phyloP scores from a whole-genome alignment of 2,329 filamentous ascomycete genomes.

The Epichloe hybrida region DNA sequence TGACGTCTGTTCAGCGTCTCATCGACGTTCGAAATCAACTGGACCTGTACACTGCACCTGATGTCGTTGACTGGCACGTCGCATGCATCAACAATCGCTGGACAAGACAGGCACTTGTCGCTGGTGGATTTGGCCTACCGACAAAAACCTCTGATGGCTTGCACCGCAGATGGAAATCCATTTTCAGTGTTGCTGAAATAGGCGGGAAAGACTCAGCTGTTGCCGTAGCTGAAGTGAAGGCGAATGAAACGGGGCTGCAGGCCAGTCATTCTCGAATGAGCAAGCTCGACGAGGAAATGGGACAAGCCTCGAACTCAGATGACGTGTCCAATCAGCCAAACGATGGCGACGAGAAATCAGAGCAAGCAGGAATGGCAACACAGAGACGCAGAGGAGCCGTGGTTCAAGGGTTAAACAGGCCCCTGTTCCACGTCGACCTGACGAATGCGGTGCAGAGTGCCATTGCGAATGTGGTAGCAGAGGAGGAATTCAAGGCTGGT shows the following conservation, averaged over 20 bases:
- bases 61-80: constrained; percentile 87
- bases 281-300: constrained; percentile 23
- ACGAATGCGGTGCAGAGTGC: constrained; percentile 81
- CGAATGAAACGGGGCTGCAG: constrained; percentile 32
- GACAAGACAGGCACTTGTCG: constrained; percentile 80
- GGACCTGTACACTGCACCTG: constrained; percentile 68
- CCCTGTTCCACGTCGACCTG: constrained; percentile 87
- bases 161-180: constrained; percentile 73
- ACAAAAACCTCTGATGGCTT: constrained; percentile 32
- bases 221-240: constrained; percentile 48
- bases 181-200: constrained; percentile 85
- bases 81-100: constrained; percentile 81
- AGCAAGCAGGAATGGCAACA: constrained; percentile 7
- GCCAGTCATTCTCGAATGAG: constrained; percentile 3
- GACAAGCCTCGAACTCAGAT: constrained; percentile 12
- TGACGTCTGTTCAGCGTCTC: constrained; percentile 81
- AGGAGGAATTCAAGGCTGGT: constrained; percentile 20
- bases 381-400: constrained; percentile 42
- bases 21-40: constrained; percentile 94
- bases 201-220: constrained; percentile 59
- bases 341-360: constrained; percentile 29
- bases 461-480: constrained; percentile 59
- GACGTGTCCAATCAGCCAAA: background rate
- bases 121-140: constrained; percentile 81
- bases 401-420: constrained; percentile 75